These are phyloP conservation scores for Cordyceps cicadae DNA, from an alignment of 2,329 filamentous ascomycete species.

Conservation along the genomic window DNA sequence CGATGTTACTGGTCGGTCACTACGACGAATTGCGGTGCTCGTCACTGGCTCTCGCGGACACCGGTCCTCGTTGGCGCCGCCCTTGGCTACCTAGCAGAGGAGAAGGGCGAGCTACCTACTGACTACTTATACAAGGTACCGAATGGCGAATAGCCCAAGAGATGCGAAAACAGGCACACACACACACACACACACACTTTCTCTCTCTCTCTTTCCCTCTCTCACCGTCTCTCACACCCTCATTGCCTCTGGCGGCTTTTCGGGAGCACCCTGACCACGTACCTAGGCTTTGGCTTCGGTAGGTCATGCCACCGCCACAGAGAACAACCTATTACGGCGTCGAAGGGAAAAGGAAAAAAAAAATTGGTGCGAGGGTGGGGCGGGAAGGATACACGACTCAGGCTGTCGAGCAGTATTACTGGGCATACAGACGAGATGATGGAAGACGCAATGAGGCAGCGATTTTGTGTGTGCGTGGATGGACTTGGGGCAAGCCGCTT, in stretches of 20 bases:
- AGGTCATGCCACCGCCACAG: not conserved
- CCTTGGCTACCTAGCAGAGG: not conserved
- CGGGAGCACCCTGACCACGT: not conserved
- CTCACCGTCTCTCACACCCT: too few species aligned
- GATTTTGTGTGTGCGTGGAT: not conserved
- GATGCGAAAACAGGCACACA: not conserved
- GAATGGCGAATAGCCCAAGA: not conserved
- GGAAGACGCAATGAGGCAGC: not conserved
- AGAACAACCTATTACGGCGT: not conserved
- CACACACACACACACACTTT: not conserved
- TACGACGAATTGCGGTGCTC: not conserved
- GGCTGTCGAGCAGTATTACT: not conserved
- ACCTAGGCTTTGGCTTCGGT: not conserved
- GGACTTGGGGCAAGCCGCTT: constrained; percentile 1
- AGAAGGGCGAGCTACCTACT: not conserved
- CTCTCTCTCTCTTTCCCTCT: too few species aligned
- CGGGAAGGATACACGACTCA: constrained; percentile 4
- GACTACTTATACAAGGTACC: too few species aligned
- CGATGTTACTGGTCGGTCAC: not conserved
- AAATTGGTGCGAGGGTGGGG: not conserved
- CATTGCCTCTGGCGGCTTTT: not conserved
- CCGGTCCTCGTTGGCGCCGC: too few species aligned
- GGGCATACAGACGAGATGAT: not conserved
- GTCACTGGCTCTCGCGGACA: not conserved
- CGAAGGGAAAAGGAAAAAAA: not conserved